Base-by-base conservation (phyloP, 1,139 yeast genomes). In the Suhomyces anneliseae region DNA sequence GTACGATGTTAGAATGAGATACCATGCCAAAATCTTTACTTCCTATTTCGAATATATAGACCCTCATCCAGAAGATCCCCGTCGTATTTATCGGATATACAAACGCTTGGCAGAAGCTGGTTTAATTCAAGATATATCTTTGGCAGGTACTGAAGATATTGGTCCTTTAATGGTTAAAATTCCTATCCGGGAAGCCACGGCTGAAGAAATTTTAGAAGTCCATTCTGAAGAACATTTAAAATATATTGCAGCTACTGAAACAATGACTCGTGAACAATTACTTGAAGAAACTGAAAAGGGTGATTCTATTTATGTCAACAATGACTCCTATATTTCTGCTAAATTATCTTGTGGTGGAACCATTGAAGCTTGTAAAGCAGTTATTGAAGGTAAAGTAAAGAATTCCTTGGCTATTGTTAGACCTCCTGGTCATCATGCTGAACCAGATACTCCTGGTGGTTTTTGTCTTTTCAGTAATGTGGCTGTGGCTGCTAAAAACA, bases 361-460 rank as follows among this genome's bases (percentile, higher is more conserved):
- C 31, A 93, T 95, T 44, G 99, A 93, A 65, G 96, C 97, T 0
- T 92, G 98, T 65, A 83, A 84, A 56, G 97, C 98, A 0, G 99
- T 95, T 15, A 87, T 93, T 9, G 98, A 92, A 64, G 96, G 97
- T 1, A 73, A 77, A 49, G 98, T 92, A 31, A 90, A 90, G 61
- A 95, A 95, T 63, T 86, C 97, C 0, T 65, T 95, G 48, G 99
- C 99, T 0, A 89, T 95, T 11, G 97, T 95, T 11, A 81, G 99
- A 54, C 99, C 99, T 1, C 99, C 99, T 0, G 99, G 99, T 2
- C 99, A 95, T 68, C 99, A 95, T 63, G 98, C 99, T 1, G 99
- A 95, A 61, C 98, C 99, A 1, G 95, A 90, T 53, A 75, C 90
- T 15, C 96, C 99, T 0, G 98, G 97, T 39, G 99, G 99, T 26